These are phyloP conservation scores for Rhexocercosporidium sp. DNA, from an alignment of 2,329 filamentous ascomycete genomes.

Conservation along the genomic window DNA sequence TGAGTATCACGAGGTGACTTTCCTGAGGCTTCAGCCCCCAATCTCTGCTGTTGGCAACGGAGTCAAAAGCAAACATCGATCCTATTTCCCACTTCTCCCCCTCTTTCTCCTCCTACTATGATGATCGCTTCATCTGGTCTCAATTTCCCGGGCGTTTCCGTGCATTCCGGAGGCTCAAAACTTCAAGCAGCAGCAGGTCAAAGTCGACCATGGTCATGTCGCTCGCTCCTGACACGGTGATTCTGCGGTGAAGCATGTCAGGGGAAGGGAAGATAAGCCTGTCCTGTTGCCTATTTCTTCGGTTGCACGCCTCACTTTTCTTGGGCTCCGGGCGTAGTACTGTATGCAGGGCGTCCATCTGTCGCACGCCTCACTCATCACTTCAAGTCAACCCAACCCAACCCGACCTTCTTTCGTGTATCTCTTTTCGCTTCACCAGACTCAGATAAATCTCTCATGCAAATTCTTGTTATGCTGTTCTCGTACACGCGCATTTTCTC, in stretches of 20 bases:
- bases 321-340: neutral
- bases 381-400: neutral
- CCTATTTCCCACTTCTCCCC: neutral
- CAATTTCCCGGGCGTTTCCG: neutral
- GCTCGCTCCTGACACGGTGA: constrained; percentile 1
- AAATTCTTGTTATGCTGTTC: neutral
- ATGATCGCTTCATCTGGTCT: neutral
- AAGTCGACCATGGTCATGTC: neutral
- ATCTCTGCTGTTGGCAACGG: neutral
- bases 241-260: neutral
- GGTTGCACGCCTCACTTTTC: constrained; percentile 33
- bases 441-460: constrained; percentile 14
- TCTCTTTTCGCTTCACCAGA: neutral
- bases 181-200: neutral
- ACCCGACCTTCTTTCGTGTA: neutral
- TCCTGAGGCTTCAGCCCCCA: neutral
- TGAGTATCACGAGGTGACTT: neutral
- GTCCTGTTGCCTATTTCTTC: constrained; percentile 28
- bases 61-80: neutral
- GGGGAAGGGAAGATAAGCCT: neutral
- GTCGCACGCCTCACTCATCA: constrained; percentile 26
- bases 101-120: neutral
- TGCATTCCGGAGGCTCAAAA: neutral
- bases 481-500: constrained; percentile 3
- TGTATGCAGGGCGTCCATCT: neutral